Base-by-base conservation (phyloP, 352 stramenopile genomes). In the Phytophthora melonis region DNA sequence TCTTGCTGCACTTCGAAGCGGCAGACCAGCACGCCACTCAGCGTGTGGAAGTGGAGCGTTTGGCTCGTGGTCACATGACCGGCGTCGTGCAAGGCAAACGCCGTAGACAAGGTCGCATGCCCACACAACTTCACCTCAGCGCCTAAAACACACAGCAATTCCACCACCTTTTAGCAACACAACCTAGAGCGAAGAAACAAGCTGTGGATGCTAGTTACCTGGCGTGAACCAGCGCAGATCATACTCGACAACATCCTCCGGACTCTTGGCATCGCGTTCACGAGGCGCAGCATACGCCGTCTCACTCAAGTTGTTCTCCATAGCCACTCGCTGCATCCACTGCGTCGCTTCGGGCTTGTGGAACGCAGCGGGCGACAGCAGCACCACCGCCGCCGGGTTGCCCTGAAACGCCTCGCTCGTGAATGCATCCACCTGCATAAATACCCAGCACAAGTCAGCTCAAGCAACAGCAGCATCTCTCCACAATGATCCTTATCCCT, bases 241-340 rank as follows among this genome's bases (percentile, higher is more conserved):
- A 41, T 81, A 92, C 63, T 83, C 67, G 2, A 67, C 61, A 2
- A 81, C 27, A 16, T 69, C 27, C 3, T 55, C 52, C 10, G 47
- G 18, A 9, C 16, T 67, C 47, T 58, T 47, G n/a, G 6, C 47
- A 53, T 18, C 57, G 19, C 39, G 57, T 23, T 59, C 34, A 14
- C 78, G 72, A 36, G 50, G 74, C 16, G 78, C 90, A 63, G 94
- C 71, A 77, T 93, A 99, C 13, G 93, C 94, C 16, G 96, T 99
- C 75, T 98, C 93, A 36, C 87, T 93, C 23, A 98, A 69, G 68
- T 98, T 98, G 66, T 98, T 97, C 75, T 99, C 93, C 57, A 83
- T 84, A 23, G 91, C 94, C 21, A 98, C 90, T 11, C 71, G 79
- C 49, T 88, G 82, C 86, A 93, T 93, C 83, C 83, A 91, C 19